phyloP scores from a whole-genome alignment of 2,329 filamentous ascomycete species.

The Botryotinia calthae region DNA sequence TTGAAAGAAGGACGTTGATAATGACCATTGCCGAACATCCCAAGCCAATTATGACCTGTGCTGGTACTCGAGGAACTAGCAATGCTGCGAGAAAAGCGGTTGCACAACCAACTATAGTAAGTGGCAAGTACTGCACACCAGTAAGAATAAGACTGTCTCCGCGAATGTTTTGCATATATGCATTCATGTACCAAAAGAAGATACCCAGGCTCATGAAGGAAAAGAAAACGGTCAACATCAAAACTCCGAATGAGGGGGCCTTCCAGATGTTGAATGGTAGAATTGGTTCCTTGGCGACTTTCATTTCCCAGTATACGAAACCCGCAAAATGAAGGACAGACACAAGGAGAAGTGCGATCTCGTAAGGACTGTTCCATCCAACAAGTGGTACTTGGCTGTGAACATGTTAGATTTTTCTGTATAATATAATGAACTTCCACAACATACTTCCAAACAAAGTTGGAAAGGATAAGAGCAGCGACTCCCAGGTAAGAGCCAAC shows the following conservation, averaged over 20 bases:
- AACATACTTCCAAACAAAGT: conserved; percentile 51
- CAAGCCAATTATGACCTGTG: conserved; percentile 47
- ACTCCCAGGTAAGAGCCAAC: conserved; percentile 43
- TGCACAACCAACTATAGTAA: conserved; percentile 42
- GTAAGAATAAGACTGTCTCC: conserved; percentile 43
- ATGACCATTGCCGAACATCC: conserved; percentile 40
- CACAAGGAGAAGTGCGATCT: conserved; percentile 23
- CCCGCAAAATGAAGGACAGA: conserved; percentile 22
- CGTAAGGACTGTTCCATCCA: conserved; percentile 28
- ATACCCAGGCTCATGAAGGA: conserved; percentile 40
- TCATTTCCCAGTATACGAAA: conserved; percentile 28
- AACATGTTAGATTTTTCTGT: neutral
- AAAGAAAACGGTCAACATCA: conserved; percentile 26
- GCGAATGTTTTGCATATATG: conserved; percentile 46
- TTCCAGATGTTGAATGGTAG: conserved; percentile 32
- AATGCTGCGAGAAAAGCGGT: conserved; percentile 45
- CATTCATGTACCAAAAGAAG: conserved; percentile 49
- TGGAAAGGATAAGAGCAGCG: conserved; percentile 47
- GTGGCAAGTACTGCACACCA: conserved; percentile 43
- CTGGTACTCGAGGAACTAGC: conserved; percentile 47
- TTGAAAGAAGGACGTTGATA: conserved; percentile 43
- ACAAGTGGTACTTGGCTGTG: conserved; percentile 30
- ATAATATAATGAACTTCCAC: no score
- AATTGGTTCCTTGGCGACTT: conserved; percentile 26
- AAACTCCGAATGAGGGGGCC: conserved; percentile 27